These are phyloP conservation scores for Cyberlindnera galapagoensis DNA, from an alignment of 805 yeast species.

Conservation along the genomic window DNA sequence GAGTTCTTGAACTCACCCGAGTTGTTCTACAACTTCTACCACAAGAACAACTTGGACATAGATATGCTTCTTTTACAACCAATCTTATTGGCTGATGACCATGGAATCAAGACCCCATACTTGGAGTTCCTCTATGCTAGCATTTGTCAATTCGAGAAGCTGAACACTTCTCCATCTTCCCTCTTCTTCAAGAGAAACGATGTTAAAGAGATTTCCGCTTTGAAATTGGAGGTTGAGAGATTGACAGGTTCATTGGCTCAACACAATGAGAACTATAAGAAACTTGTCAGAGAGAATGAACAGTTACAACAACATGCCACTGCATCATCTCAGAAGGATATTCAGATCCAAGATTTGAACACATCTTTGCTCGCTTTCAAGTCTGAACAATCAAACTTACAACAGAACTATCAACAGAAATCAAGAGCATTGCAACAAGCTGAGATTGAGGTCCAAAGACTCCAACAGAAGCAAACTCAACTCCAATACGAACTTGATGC, in stretches of 20 bases:
- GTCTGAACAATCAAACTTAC: slow-evolving; percentile 8
- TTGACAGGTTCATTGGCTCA: slow-evolving; percentile 3
- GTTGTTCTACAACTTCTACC: slow-evolving; percentile 59
- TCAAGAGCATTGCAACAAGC: slow-evolving; percentile 7
- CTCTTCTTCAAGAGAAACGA: slow-evolving; percentile 22
- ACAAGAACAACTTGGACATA: slow-evolving; percentile 51
- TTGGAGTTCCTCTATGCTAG: slow-evolving; percentile 81
- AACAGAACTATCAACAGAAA: slow-evolving; percentile 8
- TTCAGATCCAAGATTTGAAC: slow-evolving; percentile 3
- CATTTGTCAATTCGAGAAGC: slow-evolving; percentile 50
- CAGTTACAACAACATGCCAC: slow-evolving; percentile 5
- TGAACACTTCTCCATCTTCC: slow-evolving; percentile 20
- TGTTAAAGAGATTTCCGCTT: slow-evolving; percentile 5
- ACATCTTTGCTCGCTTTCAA: slow-evolving; percentile 6
- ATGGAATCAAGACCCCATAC: slow-evolving; percentile 81
- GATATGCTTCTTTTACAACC: slow-evolving; percentile 82
- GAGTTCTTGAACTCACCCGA: slow-evolving; percentile 43
- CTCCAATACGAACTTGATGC: too few relatives aligned
- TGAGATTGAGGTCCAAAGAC: slow-evolving; percentile 4
- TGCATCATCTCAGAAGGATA: slow-evolving; percentile 4
- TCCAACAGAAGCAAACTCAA: slow-evolving; percentile 9
- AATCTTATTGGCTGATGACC: slow-evolving; percentile 84
- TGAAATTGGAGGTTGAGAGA: slow-evolving; percentile 6
- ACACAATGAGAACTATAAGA: slow-evolving; percentile 9
- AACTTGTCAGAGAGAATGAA: slow-evolving; percentile 7